Base-by-base conservation (phyloP, 345 rosid genomes). In the Limnanthes douglasii region DNA sequence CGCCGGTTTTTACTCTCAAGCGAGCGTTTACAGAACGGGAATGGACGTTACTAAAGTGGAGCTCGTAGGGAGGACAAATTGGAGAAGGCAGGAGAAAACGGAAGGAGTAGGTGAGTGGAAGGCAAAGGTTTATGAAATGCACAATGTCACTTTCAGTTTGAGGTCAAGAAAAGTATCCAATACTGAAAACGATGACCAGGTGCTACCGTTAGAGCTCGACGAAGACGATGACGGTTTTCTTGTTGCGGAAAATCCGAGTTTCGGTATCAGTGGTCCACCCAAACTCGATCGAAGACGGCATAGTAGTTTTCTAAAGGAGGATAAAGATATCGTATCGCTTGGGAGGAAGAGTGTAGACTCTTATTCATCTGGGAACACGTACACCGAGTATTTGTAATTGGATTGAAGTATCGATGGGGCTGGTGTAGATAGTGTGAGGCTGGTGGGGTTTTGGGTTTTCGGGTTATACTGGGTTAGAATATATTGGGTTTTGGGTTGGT, bases 11-110 rank as follows among this genome's bases (percentile, higher is more conserved):
- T 75, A 81, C 48, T 62, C 94, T 2, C 94, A 90, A 34, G 75
- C 92, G 0, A 78, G 92, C 57, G 82, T 90, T 0, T 75, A 77
- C 45, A 68, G 96, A 0, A 96, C 96, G 0, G 98, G 98, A 11
- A 85, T 90, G 92, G 98, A 90, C 51, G 94, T 84, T 6, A 84
- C 98, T 1, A 84, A 56, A 46, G 95, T 94, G 2, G 96, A 84
- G 55, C 75, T 90, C 34, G 82, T 90, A 1, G 76, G 86, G 13
- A 41, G 93, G 21, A 84, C 84, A 1, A 90, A 84, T 25, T 90
- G 98, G 98, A 59, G 98, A 16, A 59, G 94, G 38, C 96, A 84
- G 43, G 94, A 80, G 50, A 85, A 71, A 57, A 78, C 77, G 4
- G 98, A 90, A 25, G 53, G 36, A 15, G 67, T 90, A 3, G 94